Percentiles rank a stretch among this genome's conserved stretches.
Evolutionary conservation across 2,329 filamentous ascomycete species (phyloP).

Genomic region (Trichoderma oligosporum): DNA sequence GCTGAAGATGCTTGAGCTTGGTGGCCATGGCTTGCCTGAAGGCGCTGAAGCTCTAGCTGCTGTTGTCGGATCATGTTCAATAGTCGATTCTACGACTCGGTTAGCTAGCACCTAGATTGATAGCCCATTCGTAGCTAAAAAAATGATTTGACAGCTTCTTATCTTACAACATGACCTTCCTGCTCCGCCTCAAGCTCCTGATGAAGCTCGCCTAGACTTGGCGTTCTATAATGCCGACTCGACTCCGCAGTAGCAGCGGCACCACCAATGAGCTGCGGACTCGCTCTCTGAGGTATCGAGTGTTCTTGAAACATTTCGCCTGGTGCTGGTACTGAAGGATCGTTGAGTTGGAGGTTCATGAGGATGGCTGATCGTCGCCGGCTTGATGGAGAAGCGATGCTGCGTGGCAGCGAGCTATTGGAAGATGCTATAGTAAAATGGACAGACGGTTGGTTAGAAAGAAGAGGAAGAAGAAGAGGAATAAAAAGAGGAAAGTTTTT

Average conservation of each 20-base stretch:
- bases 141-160: neutral
- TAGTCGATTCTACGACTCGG: slow-evolving; percentile 59
- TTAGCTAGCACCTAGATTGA: too few species aligned
- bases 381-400: slow-evolving; percentile 46
- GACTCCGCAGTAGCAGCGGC: slow-evolving; percentile 51
- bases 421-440: slow-evolving; percentile 48
- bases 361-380: slow-evolving; percentile 65
- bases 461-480: too few species aligned
- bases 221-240: slow-evolving; percentile 58
- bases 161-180: slow-evolving; percentile 68
- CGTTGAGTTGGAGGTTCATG: slow-evolving; percentile 71
- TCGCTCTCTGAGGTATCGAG: slow-evolving; percentile 30
- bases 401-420: slow-evolving; percentile 47
- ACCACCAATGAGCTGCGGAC: slow-evolving; percentile 45
- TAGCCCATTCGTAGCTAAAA: neutral
- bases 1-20: slow-evolving; percentile 39
- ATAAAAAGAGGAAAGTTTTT: neutral
- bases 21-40: slow-evolving; percentile 46
- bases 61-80: slow-evolving; percentile 73
- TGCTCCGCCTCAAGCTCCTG: slow-evolving; percentile 77
- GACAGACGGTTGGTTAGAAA: neutral
- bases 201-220: slow-evolving; percentile 72
- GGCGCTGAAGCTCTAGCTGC: slow-evolving; percentile 64
- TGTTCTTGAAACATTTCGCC: slow-evolving; percentile 61
- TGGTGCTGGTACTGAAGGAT: slow-evolving; percentile 62